Percentiles rank a stretch among this genome's conserved stretches.
Conservation (phyloP, 2,329 filamentous ascomycete genomes). For the Claviceps sorghi region DNA sequence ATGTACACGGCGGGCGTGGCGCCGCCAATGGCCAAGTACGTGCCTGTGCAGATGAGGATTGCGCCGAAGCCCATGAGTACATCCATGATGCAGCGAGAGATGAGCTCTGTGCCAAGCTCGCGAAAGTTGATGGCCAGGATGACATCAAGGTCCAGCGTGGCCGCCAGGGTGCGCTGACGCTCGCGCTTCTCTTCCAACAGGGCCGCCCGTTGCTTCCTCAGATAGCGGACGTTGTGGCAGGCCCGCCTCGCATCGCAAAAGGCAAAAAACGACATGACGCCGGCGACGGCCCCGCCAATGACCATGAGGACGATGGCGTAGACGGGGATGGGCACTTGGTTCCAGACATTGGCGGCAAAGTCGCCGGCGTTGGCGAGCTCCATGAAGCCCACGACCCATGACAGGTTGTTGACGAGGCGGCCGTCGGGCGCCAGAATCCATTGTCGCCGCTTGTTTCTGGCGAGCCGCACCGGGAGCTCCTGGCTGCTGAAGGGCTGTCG, state of each 20-base stretch:
- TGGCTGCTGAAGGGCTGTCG: background rate
- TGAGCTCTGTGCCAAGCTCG: conserved; percentile 34
- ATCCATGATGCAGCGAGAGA: conserved; percentile 38
- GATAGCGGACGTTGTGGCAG: conserved; percentile 29
- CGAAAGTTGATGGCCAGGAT: conserved; percentile 30
- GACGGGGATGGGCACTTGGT: conserved; percentile 31
- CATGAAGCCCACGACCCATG: conserved; percentile 30
- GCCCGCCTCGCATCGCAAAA: conserved; percentile 28
- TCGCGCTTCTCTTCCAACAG: conserved; percentile 13
- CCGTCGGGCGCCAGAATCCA: conserved; percentile 6
- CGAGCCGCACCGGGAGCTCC: conserved; percentile 6
- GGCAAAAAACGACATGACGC: conserved; percentile 30
- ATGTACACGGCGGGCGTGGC: conserved; percentile 25
- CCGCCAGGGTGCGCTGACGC: conserved; percentile 3
- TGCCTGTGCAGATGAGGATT: conserved; percentile 34
- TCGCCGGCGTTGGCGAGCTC: conserved; percentile 41
- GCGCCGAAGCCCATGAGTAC: conserved; percentile 33
- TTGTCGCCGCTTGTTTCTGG: conserved; percentile 5
- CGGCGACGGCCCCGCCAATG: conserved; percentile 32
- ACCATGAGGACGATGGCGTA: conserved; percentile 37
- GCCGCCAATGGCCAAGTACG: conserved; percentile 38
- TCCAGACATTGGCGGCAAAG: conserved; percentile 45
- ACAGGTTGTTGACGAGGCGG: conserved; percentile 16
- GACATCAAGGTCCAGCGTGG: conserved; percentile 16
- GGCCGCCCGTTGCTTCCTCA: conserved; percentile 25